Evolutionary conservation across 1,139 yeast genomes (phyloP), one percentile per base, ranked within the genome.

Genomic region (Yueomyces sp.): DNA sequence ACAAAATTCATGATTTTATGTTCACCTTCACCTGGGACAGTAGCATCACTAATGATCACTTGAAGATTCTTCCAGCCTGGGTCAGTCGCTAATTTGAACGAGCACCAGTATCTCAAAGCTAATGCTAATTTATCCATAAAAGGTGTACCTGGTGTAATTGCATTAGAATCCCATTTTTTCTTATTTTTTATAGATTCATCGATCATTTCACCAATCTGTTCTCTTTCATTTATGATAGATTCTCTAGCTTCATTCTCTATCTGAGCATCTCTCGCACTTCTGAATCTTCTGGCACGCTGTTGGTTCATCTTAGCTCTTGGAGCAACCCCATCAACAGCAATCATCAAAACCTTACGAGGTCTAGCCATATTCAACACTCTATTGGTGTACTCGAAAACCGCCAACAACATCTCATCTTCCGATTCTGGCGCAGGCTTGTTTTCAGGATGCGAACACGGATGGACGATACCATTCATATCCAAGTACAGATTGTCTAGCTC

Each of bases 271-370:
- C 80, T 77, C 0, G 96, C 97, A n/a, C 95, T 77, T 53, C 96
- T 72, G 65, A 91, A 91, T 60, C 99, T 78, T 67, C 99, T 78
- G 2, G 95, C 78, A 52, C 99, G 75, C 65, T 91, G 99, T 63
- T 91, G 98, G 64, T 93, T 93, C 97, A 93, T 89, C 64, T 91
- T 91, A 38, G 98, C 98, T 57, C 98, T 71, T 27, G 99, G 99
- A 1, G 98, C 98, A 41, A 93, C 98, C 48, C 98, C 99, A 68
- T 93, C 99, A 42, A 93, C 94, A 1, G 98, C 97, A 63, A 93
- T 89, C 76, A 81, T 78, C 46, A 93, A 70, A 37, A 93, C 78
- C 59, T 89, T 87, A 45, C 98, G 69, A 0, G 99, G 99, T 54
- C 96, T 72, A 0, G 96, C 96, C 93, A 89, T 85, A 68, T 79